Base-by-base conservation (phyloP, 192 early-diverging fungal genomes). In the Podila verticillata region DNA sequence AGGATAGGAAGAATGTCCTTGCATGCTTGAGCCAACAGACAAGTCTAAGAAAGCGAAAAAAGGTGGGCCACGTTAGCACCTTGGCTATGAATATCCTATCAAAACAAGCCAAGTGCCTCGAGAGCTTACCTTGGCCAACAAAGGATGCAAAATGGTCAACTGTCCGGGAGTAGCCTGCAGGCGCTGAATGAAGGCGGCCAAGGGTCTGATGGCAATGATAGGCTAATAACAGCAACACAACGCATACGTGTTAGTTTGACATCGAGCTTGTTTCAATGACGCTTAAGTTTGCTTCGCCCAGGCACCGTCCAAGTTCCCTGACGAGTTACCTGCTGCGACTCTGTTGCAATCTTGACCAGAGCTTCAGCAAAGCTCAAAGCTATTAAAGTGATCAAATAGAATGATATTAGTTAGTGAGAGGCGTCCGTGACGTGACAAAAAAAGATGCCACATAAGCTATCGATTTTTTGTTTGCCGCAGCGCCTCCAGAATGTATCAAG, bases 1-100 rank as follows among this genome's bases (percentile, higher is more conserved):
- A 90, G 68, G 24, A 90, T 84, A 29, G 74, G 77, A 1, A 87
- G 29, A 26, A 86, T 81, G 59, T 84, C 86, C 24, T 72, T 87
- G 60, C 87, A 87, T 28, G 80, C 80, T 61, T 85, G 87, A 48
- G 79, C 74, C 63, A 88, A 56, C 26, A 89, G 19, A 65, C 84
- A 87, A 31, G 75, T 78, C 85, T 88, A 69, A 54, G 26, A 49
- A 59, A 31, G 44, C 8, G 48, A 31, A 66, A 20, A 31, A 0
- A 19, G 5, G 29, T 61, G 15, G 17, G 24, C 31, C 44, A 59
- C 17, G 63, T 26, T 19, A 26, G 28, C 1, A 9, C 29, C 2
- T 31, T 9, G 17, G 10, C 22, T 12, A n/a, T 24, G 19, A 31
- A 0, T 24, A 24, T 39, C n/a, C 22, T n/a, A 62, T 19, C 20